Percentiles rank a stretch among this genome's conserved stretches.
phyloP scores from a whole-genome alignment of 306 rosid genomes.

The Pyrus communis region DNA sequence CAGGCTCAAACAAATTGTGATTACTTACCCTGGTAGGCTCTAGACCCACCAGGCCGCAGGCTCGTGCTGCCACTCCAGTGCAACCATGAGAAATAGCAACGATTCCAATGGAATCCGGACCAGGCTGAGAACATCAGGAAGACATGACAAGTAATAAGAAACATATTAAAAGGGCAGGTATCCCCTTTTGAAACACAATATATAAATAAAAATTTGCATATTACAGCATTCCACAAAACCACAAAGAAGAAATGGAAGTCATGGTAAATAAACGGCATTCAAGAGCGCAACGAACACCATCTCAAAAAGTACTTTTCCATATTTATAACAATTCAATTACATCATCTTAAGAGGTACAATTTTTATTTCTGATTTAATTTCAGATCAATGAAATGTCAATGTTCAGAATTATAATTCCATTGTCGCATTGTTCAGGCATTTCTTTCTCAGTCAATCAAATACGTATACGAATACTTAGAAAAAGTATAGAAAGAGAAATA shows the following conservation, averaged over 20 bases:
- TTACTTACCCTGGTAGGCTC: slow-evolving; percentile 96
- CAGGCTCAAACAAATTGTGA: not conserved
- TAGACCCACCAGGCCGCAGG: slow-evolving; percentile 99
- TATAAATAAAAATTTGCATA: not conserved
- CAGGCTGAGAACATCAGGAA: slow-evolving; percentile 62
- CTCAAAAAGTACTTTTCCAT: not conserved
- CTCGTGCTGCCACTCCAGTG: slow-evolving; percentile 99
- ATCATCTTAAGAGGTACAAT: not conserved
- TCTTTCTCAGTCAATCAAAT: not conserved
- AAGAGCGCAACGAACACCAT: not conserved
- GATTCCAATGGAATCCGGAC: slow-evolving; percentile 99
- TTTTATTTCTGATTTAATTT: not conserved
- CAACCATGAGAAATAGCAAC: slow-evolving; percentile 99
- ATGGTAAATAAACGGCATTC: not conserved
- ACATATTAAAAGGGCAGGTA: not conserved
- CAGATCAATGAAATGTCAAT: not conserved
- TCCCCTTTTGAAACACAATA: not conserved
- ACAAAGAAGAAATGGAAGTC: not conserved
- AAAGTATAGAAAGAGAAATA: slow-evolving; percentile 7
- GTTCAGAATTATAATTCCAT: not conserved
- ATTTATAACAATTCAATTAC: not conserved
- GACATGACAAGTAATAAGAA: not conserved
- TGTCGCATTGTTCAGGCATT: not conserved
- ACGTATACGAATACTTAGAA: not conserved
- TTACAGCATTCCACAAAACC: not conserved